A percentile compares a stretch with the other conserved stretches of the same genome.
These are phyloP conservation scores for Euphorbia tirucalli DNA, from an alignment of 345 rosid genomes.

Conservation along the genomic window DNA sequence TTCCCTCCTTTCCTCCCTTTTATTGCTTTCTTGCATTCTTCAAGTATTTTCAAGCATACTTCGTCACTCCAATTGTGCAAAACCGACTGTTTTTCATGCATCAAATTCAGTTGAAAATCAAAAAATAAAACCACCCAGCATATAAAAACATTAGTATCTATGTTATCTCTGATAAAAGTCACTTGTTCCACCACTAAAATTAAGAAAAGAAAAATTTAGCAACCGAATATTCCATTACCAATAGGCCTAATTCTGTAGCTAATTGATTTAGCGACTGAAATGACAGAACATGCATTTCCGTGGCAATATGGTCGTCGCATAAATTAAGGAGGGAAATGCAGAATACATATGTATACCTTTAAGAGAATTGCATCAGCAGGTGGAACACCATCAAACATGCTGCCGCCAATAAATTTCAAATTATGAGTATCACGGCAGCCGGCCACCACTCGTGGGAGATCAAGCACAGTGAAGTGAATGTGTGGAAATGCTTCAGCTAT, in stretches of 20 bases:
- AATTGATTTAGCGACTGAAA: too few species aligned
- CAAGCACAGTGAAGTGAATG: conserved; percentile 18
- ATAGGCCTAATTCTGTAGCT: too few species aligned
- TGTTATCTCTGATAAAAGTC: too few species aligned
- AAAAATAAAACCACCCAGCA: too few species aligned
- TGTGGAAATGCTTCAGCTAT: conserved; percentile 15
- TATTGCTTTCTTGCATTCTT: conserved; percentile 12
- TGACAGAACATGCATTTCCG: too few species aligned
- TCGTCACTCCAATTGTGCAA: conserved; percentile 15
- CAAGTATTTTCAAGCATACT: conserved; percentile 10
- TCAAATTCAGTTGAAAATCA: too few species aligned
- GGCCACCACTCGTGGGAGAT: conserved; percentile 22
- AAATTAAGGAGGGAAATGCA: too few species aligned
- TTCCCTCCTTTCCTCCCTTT: conserved; percentile 8
- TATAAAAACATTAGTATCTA: too few species aligned
- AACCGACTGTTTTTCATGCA: background rate
- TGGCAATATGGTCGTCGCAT: too few species aligned
- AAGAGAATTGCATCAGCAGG: conserved; percentile 28
- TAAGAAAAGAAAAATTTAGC: too few species aligned
- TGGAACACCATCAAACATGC: conserved; percentile 41
- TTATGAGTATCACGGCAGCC: conserved; percentile 17
- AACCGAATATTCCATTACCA: too few species aligned
- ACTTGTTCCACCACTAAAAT: too few species aligned
- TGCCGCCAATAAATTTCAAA: conserved; percentile 31
- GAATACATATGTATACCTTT: conserved; percentile 23